phyloP scores from a whole-genome alignment of 1,284 basidiomycete species.

The Pterulicium gracile region DNA sequence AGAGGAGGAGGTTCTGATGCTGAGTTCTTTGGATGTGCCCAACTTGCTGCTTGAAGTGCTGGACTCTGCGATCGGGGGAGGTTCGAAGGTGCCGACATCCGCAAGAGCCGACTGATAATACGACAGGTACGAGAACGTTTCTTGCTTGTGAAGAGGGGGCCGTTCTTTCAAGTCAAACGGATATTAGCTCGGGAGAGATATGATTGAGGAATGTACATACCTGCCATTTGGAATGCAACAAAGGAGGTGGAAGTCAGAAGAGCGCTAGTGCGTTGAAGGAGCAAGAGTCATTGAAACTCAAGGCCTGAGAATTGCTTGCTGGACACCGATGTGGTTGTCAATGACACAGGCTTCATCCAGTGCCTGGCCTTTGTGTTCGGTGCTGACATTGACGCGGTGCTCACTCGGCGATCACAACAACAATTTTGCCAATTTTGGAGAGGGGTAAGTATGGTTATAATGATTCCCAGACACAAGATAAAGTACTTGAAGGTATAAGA shows the following conservation, averaged over 20 bases:
- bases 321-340: too few species aligned
- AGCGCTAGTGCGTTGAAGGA: neutral
- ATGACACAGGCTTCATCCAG: too few species aligned
- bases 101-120: neutral
- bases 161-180: neutral
- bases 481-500: too few species aligned
- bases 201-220: neutral
- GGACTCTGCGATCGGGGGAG: neutral
- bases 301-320: too few species aligned
- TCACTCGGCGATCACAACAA: too few species aligned
- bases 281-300: neutral
- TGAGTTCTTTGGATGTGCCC: neutral
- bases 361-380: too few species aligned
- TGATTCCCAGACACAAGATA: too few species aligned
- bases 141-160: neutral
- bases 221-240: neutral
- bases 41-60: neutral
- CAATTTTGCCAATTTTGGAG: too few species aligned
- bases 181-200: neutral
- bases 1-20: neutral
- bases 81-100: neutral
- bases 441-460: too few species aligned
- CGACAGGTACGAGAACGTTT: neutral
- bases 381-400: too few species aligned
- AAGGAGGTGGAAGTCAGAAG: neutral